Percentiles rank a stretch among this genome's conserved stretches.
These are phyloP conservation scores for Paecilomyces sp. DNA, from an alignment of 2,329 filamentous ascomycete species.

Conservation along the genomic window DNA sequence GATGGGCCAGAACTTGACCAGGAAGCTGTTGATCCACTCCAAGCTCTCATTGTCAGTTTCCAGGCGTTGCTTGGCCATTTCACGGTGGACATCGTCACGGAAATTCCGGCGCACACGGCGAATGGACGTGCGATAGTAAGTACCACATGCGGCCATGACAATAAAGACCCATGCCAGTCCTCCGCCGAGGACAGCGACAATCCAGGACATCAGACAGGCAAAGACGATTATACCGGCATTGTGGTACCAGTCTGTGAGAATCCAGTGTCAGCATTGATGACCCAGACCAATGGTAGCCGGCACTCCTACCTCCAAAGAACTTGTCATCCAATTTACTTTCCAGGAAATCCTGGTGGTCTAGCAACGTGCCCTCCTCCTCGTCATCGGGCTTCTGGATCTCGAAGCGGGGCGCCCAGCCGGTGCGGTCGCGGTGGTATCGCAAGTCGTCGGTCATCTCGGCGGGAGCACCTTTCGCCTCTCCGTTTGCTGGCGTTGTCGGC, in stretches of 20 bases:
- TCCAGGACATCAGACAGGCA: slow-evolving; percentile 83
- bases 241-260: slow-evolving; percentile 86
- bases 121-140: slow-evolving; percentile 94
- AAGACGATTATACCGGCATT: slow-evolving; percentile 93
- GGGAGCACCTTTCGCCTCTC: slow-evolving; percentile 40
- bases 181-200: slow-evolving; percentile 80
- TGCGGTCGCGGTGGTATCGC: slow-evolving; percentile 51
- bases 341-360: slow-evolving; percentile 83
- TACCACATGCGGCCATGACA: slow-evolving; percentile 84
- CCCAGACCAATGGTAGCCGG: neutral
- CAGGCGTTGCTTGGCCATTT: slow-evolving; percentile 77
- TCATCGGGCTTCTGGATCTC: slow-evolving; percentile 52
- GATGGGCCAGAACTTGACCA: slow-evolving; percentile 99
- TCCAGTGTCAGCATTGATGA: slow-evolving; percentile 2
- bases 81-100: slow-evolving; percentile 84
- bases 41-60: slow-evolving; percentile 88
- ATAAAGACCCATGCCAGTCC: slow-evolving; percentile 90
- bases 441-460: slow-evolving; percentile 50
- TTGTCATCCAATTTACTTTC: slow-evolving; percentile 80
- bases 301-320: slow-evolving; percentile 70
- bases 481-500: slow-evolving; percentile 43
- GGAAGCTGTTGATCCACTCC: slow-evolving; percentile 98
- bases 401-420: slow-evolving; percentile 86
- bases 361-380: slow-evolving; percentile 55
- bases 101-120: slow-evolving; percentile 92